phyloP scores from a whole-genome alignment of 179 eudicot species.

The Spinacia oleracea region DNA sequence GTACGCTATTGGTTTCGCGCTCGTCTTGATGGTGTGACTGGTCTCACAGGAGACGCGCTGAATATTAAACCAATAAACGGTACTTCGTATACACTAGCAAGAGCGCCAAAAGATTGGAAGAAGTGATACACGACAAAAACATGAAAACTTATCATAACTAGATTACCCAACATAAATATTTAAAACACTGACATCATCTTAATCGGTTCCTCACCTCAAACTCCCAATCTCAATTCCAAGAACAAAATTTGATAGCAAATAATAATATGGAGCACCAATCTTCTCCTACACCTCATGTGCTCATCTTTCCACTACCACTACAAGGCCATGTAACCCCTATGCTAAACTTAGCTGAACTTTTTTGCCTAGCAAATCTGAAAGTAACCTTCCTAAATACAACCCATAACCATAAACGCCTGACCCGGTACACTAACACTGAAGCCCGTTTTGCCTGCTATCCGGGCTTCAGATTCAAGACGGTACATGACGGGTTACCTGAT shows the following conservation, averaged over 20 bases:
- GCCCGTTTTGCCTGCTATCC: conserved; percentile 9
- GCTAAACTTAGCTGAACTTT: conserved; percentile 61
- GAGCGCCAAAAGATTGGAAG: too few species aligned
- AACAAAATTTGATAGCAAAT: neutral
- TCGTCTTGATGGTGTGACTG: too few species aligned
- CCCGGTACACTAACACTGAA: neutral
- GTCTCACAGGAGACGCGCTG: too few species aligned
- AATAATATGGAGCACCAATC: conserved; percentile 26
- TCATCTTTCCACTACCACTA: conserved; percentile 53
- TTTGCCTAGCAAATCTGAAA: conserved; percentile 50
- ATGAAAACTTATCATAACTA: neutral
- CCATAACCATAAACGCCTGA: conserved; percentile 41
- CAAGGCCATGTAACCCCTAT: conserved; percentile 61
- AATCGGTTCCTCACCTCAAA: neutral
- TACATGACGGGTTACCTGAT: conserved; percentile 15
- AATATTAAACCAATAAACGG: too few species aligned
- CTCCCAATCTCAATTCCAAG: too few species aligned
- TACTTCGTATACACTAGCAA: too few species aligned
- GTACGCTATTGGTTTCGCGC: too few species aligned
- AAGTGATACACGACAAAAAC: neutral
- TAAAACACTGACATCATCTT: too few species aligned
- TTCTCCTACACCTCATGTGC: conserved; percentile 43
- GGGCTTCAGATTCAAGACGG: conserved; percentile 21
- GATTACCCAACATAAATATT: neutral
- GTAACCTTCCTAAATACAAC: conserved; percentile 56